These are phyloP conservation scores for Metschnikowia picachoensis DNA, from an alignment of 805 yeast genomes.

Conservation along the genomic window DNA sequence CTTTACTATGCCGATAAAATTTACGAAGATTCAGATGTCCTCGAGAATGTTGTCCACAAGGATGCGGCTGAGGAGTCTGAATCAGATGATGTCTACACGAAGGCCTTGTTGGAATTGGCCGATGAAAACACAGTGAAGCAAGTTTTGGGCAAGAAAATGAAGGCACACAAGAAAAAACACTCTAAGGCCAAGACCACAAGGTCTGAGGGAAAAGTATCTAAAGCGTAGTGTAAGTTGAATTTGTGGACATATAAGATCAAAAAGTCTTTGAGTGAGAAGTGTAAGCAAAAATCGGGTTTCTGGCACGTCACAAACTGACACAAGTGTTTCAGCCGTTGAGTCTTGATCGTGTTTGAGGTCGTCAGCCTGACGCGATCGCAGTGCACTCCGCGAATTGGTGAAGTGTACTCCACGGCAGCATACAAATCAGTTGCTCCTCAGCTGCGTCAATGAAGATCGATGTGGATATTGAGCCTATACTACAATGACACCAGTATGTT, in stretches of 20 bases:
- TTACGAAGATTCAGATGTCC: constrained; percentile 47
- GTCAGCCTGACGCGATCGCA: no score
- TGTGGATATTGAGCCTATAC: constrained; percentile 17
- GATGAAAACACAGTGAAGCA: constrained; percentile 68
- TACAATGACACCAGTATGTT: constrained; percentile 15
- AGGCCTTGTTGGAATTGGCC: constrained; percentile 76
- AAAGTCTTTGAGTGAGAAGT: no score
- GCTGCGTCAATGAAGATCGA: constrained; percentile 1
- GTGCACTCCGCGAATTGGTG: no score
- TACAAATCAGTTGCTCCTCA: no score
- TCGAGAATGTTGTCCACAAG: constrained; percentile 24
- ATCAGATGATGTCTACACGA: constrained; percentile 26
- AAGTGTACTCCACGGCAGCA: background rate
- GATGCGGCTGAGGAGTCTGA: constrained; percentile 19
- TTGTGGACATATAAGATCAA: no score
- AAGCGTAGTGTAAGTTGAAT: constrained; percentile 7
- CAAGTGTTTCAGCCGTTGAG: no score
- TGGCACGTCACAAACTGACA: no score
- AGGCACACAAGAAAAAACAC: constrained; percentile 21
- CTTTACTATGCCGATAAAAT: constrained; percentile 63
- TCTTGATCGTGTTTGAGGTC: no score
- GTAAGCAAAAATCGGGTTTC: no score
- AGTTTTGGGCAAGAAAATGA: constrained; percentile 55
- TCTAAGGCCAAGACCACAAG: constrained; percentile 12
- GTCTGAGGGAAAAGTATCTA: constrained; percentile 13